Evolutionary conservation across 257 asterid species (phyloP), one percentile per base, ranked within the genome.

Genomic region (Solanum lignicaule): DNA sequence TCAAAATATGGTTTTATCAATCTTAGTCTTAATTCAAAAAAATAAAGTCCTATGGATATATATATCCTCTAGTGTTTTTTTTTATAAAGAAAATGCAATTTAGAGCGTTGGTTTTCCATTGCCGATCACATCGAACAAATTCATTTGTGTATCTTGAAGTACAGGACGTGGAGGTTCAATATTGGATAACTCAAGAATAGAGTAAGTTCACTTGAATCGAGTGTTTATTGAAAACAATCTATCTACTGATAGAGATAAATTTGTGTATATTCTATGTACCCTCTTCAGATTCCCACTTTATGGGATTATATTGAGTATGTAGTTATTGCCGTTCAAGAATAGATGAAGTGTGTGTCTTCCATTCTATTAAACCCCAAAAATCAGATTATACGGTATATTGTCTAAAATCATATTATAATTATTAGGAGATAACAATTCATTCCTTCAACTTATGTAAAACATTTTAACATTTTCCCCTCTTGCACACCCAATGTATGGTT

Each of bases 241-340:
- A 0, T 52, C 21, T 52, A 48, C 3, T 2, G 1, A 48, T 2
- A 52, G 62, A 16, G 4, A 21, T 23, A 60, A 60, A 0, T 60
- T 4, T 4, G 2, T n/a, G 25, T 23, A 23, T 9, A 60, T 60
- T 60, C 0, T 9, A 1, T 2, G n/a, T 18, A 18, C 9, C n/a
- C 10, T 52, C 62, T 5, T 3, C 1, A 18, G 4, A 55, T 1
- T 55, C 10, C 1, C 10, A 18, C 9, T 18, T 52, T 52, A 52
- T 52, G n/a, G 4, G 1, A 55, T 6, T 55, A 6, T 18, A 55
- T 18, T 55, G 10, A 52, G 2, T 55, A 55, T 55, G 10, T 55
- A 55, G 0, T 55, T 55, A 55, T 60, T 60, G 13, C 0, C 1
- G 0, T 60, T 4, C 32, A 65, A 65, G 14, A 65, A 65, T 65